Evolutionary conservation across 2,329 filamentous ascomycete genomes (phyloP), one percentile per base, ranked within the genome.

Genomic region (Tolypocladium paradoxum): DNA sequence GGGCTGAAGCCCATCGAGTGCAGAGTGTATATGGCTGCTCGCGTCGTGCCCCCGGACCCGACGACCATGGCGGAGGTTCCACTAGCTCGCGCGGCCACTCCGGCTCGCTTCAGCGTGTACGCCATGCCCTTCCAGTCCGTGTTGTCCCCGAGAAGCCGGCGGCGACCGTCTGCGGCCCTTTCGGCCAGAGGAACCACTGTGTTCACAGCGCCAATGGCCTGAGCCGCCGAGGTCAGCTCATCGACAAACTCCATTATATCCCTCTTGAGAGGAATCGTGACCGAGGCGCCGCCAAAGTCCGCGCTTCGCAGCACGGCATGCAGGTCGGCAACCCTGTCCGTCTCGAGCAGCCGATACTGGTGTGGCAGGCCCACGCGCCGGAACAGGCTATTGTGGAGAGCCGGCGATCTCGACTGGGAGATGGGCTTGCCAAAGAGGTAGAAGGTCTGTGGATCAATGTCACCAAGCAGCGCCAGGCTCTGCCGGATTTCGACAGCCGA

Each of bases 71-170:
- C 92, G 53, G 84, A 79, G 43, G 53, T 56, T 35, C 56, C 22
- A 36, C 55, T 51, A 52, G 64, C 66, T 62, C 60, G 68, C 56
- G 57, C 49, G 22, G 72, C 71, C 38, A 87, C 74, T 8, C 88
- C 88, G 2, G 82, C 84, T 43, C 81, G 81, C 54, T 79, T 82
- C 22, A 99, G 79, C 4, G 88, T 85, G 60, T 87, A 82, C 2
- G 87, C 83, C 83, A 99, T 99, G 57, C 93, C 93, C 63, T 83
- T 80, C 87, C 90, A 99, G 73, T 99, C 93, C 14, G 93, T 99
- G 70, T 99, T 99, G 66, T 91, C 88, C 45, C 93, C 93, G 18
- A 88, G 68, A 3, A 97, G 80, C 4, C 75, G 78, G 49, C 70
- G 70, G 52, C 74, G 69, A 4, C 71, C 73, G 3, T 68, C 73